Evolutionary conservation across 2,329 filamentous ascomycete species (phyloP).

Genomic region (Fusarium avenaceum): DNA sequence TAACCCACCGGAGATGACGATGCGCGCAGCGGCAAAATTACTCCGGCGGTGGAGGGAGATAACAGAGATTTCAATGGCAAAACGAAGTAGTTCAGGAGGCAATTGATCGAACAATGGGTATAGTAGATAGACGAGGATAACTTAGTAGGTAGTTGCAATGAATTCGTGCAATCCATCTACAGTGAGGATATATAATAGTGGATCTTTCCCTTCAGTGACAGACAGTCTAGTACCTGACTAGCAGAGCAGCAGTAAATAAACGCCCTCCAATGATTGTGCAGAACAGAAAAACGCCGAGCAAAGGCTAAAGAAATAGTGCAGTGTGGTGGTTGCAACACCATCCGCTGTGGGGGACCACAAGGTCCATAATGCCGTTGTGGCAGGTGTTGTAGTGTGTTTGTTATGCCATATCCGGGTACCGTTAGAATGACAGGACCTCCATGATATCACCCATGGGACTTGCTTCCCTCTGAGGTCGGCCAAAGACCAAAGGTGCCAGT

Average conservation of each 20-base stretch:
- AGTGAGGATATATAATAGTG: constrained; percentile 1
- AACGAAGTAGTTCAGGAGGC: neutral
- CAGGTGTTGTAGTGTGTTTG: neutral
- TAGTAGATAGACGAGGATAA: constrained; percentile 1
- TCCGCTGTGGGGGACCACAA: constrained; percentile 3
- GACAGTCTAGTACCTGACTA: constrained; percentile 40
- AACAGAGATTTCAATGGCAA: neutral
- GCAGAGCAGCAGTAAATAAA: constrained; percentile 21
- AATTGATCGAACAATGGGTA: constrained; percentile 10
- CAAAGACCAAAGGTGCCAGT: constrained; percentile 40
- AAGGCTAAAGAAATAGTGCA: constrained; percentile 26
- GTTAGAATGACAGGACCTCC: constrained; percentile 37
- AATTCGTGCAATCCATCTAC: constrained; percentile 21
- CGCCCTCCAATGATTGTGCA: constrained; percentile 33
- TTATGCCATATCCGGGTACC: neutral
- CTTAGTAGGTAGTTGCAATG: constrained; percentile 9
- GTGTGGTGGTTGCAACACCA: constrained; percentile 8
- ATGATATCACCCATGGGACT: constrained; percentile 43
- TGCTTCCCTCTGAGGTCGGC: constrained; percentile 33
- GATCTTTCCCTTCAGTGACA: constrained; percentile 4
- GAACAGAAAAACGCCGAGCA: constrained; percentile 31
- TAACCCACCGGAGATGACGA: constrained; percentile 13
- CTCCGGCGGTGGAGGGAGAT: neutral
- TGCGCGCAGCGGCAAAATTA: neutral
- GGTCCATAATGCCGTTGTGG: constrained; percentile 11